Base-by-base conservation (phyloP, 2,329 filamentous ascomycete genomes). In the Colletotrichum neosansevieriae region DNA sequence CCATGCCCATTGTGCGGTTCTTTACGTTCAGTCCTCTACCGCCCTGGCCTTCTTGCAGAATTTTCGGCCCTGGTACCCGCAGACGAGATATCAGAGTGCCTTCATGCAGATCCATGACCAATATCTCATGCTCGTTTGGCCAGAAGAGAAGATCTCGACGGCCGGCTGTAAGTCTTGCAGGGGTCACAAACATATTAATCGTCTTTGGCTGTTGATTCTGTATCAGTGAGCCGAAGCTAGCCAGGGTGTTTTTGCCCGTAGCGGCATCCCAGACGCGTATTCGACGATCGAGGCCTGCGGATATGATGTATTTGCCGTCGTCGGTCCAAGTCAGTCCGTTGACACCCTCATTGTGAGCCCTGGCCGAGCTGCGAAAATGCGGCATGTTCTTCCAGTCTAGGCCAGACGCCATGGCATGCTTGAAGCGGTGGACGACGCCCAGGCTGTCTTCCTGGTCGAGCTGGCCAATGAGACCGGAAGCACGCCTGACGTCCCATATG, bases 271-370 rank as follows among this genome's bases (percentile, higher is more conserved):
- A 98, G 1, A 98, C 92, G 4, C 94, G 88, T 70, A 98, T 91
- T 9, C 91, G 88, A 56, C 92, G 86, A 76, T 98, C 96, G 66
- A 97, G 92, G 0, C 94, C 94, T 2, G 92, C 87, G 0, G 92
- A 94, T 12, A 98, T 84, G 17, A 98, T 84, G 75, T 92, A 90
- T 13, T 83, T 84, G 1, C 94, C 94, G 75, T 94, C 90, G 68
- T 93, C 90, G 1, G 92, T 94, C 94, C 94, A 98, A 1, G 90
- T 85, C 7, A 98, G 82, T 1, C 92, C 93, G 70, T 97, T 98
- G 2, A 97, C 94, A 1, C 93, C 88, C 3, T 92, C 94, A 11
- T 87, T 85, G 75, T 98, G 95, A 0, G 95, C 94, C 71, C 85
- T 86, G 4, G 86, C 86, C 2, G 85, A 81, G 74, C 73, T 83